phyloP scores from a whole-genome alignment of 2,329 filamentous ascomycete species.

The Daldinia sp. region DNA sequence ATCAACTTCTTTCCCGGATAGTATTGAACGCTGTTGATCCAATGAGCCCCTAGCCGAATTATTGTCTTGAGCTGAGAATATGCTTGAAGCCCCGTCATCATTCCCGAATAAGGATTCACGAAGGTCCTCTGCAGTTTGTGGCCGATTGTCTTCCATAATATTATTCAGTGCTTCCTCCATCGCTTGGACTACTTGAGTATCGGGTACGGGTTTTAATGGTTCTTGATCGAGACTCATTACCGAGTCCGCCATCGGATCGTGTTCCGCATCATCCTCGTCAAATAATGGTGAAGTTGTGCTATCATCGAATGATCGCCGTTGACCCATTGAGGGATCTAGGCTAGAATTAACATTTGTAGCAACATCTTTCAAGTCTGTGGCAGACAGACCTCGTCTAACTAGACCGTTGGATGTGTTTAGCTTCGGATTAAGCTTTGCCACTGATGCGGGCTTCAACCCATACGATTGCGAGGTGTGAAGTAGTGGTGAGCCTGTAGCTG shows the following conservation, averaged over 20 bases:
- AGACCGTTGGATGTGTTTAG: conserved; percentile 44
- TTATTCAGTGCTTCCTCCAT: conserved; percentile 92
- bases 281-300: conserved; percentile 67
- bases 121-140: conserved; percentile 69
- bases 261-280: conserved; percentile 82
- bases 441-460: conserved; percentile 55
- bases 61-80: conserved; percentile 63
- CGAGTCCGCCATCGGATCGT: conserved; percentile 74
- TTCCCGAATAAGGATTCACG: conserved; percentile 72
- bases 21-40: conserved; percentile 47
- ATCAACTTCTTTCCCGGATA: conserved; percentile 57
- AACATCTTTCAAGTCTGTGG: conserved; percentile 55
- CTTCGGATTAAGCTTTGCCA: conserved; percentile 53
- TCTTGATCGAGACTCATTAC: conserved; percentile 82
- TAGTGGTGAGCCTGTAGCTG: conserved; percentile 41
- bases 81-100: conserved; percentile 59
- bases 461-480: conserved; percentile 50
- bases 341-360: conserved; percentile 50
- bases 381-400: conserved; percentile 55
- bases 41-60: conserved; percentile 58
- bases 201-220: conserved; percentile 66
- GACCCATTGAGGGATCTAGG: conserved; percentile 51
- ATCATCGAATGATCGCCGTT: conserved; percentile 77
- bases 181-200: conserved; percentile 85
- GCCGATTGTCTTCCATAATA: conserved; percentile 83